A percentile compares a stretch with the other conserved stretches of the same genome.
These are phyloP conservation scores for Fusarium sp. DNA, from an alignment of 2,329 filamentous ascomycete species.

Conservation along the genomic window DNA sequence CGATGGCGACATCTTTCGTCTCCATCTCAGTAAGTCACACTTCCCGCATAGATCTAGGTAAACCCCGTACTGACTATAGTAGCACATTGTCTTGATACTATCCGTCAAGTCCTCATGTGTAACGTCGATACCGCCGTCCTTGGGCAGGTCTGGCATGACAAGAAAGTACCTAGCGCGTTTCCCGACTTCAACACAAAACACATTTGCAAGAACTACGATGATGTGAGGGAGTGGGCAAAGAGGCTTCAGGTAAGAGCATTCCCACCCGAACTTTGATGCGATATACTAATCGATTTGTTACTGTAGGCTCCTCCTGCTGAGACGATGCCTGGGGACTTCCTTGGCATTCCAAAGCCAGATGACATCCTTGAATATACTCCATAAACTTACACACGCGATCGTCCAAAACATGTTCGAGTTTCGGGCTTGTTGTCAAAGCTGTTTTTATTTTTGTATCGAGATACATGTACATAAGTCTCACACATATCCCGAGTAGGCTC, in stretches of 20 bases:
- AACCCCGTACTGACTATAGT: neutral
- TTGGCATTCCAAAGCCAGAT: conserved; percentile 12
- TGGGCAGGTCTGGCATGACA: conserved; percentile 70
- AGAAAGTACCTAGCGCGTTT: conserved; percentile 61
- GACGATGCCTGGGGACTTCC: conserved; percentile 33
- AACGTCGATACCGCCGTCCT: conserved; percentile 70
- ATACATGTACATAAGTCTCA: neutral
- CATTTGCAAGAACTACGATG: conserved; percentile 69
- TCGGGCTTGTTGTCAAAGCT: neutral
- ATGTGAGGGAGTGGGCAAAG: conserved; percentile 66
- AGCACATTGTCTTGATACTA: conserved; percentile 69
- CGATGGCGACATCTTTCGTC: conserved; percentile 64
- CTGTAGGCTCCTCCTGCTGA: conserved; percentile 37
- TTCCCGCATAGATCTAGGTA: accelerated
- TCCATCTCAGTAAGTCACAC: conserved; percentile 66
- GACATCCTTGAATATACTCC: conserved; percentile 36
- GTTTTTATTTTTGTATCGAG: neutral
- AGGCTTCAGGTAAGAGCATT: conserved; percentile 57
- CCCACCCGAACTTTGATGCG: accelerated
- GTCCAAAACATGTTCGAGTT: neutral
- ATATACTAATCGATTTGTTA: conserved; percentile 7
- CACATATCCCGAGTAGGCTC: conserved; percentile 1
- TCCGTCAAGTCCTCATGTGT: conserved; percentile 74
- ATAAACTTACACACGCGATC: neutral
- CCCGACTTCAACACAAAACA: conserved; percentile 74